Conservation (phyloP, 2,329 filamentous ascomycete genomes). For the Trichoderma simmonsii region DNA sequence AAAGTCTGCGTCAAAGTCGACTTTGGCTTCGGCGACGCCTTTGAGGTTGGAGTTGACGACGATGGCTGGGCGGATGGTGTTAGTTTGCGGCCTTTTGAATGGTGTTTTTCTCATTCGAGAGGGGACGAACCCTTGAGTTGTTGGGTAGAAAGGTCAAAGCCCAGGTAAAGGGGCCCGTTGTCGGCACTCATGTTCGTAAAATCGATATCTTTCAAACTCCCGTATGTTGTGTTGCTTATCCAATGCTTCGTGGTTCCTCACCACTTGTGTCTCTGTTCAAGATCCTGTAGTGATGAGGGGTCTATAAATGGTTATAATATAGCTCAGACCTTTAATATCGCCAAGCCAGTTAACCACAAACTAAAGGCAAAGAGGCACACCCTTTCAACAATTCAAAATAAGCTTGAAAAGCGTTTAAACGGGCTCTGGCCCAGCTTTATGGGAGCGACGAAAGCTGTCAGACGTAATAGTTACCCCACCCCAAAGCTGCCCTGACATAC, state of each 20-base stretch:
- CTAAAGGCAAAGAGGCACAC: neutral
- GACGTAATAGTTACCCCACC: neutral
- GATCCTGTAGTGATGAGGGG: neutral
- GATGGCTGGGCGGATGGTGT: slow-evolving; percentile 55
- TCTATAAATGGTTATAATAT: neutral
- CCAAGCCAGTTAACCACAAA: neutral
- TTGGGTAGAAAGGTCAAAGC: slow-evolving; percentile 95
- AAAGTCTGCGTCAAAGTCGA: slow-evolving; percentile 90
- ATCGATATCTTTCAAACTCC: neutral
- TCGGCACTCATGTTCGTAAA: slow-evolving; percentile 30
- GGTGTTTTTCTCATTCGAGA: neutral
- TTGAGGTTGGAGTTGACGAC: slow-evolving; percentile 80
- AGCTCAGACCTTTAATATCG: neutral
- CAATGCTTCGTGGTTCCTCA: neutral
- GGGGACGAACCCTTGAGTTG: slow-evolving; percentile 76
- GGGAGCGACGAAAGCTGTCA: neutral
- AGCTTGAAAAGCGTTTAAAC: neutral
- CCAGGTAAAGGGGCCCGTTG: slow-evolving; percentile 69
- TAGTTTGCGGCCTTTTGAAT: neutral
- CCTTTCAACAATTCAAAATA: neutral
- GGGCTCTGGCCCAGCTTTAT: neutral
- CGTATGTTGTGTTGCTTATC: neutral
- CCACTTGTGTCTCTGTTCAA: neutral
- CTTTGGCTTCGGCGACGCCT: slow-evolving; percentile 79
- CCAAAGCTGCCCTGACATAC: neutral